Evolutionary conservation across 257 asterid genomes (phyloP).

Genomic region (Linaria vulgaris): DNA sequence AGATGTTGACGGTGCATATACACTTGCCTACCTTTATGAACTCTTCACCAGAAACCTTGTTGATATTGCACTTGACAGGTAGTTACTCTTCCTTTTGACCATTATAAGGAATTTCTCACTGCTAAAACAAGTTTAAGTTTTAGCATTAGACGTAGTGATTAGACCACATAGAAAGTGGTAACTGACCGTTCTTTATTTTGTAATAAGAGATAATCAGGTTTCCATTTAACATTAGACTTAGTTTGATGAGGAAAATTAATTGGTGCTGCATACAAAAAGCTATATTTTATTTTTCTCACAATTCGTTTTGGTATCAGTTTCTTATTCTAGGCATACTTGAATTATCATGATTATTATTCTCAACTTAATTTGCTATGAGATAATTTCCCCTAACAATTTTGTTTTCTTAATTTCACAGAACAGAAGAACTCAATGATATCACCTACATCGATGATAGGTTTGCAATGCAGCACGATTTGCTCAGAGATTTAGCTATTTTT

Average conservation of each 20-base stretch:
- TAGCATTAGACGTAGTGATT: too few relatives aligned
- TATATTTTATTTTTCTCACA: too few relatives aligned
- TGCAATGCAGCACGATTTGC: slow-evolving; percentile 38
- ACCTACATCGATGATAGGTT: slow-evolving; percentile 32
- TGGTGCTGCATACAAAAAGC: too few relatives aligned
- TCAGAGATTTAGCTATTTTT: slow-evolving; percentile 36
- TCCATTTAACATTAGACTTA: too few relatives aligned
- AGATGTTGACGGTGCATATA: slow-evolving; percentile 27
- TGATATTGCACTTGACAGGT: slow-evolving; percentile 37
- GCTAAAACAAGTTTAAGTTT: too few relatives aligned
- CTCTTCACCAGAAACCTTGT: slow-evolving; percentile 36
- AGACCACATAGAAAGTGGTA: too few relatives aligned
- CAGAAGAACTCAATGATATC: slow-evolving; percentile 23
- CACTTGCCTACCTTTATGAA: slow-evolving; percentile 24
- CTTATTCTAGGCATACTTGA: background rate
- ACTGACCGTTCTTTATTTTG: too few relatives aligned
- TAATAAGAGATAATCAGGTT: background rate
- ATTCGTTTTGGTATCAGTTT: background rate
- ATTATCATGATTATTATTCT: too few relatives aligned
- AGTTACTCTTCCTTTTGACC: too few relatives aligned
- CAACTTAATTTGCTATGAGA: background rate
- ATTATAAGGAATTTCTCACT: too few relatives aligned
- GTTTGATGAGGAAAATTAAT: too few relatives aligned
- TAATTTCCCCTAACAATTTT: background rate
- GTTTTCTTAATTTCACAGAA: slow-evolving; percentile 22